These are phyloP conservation scores for Vitis cinerea DNA, from an alignment of 164 flowering plant genomes.

Conservation along the genomic window DNA sequence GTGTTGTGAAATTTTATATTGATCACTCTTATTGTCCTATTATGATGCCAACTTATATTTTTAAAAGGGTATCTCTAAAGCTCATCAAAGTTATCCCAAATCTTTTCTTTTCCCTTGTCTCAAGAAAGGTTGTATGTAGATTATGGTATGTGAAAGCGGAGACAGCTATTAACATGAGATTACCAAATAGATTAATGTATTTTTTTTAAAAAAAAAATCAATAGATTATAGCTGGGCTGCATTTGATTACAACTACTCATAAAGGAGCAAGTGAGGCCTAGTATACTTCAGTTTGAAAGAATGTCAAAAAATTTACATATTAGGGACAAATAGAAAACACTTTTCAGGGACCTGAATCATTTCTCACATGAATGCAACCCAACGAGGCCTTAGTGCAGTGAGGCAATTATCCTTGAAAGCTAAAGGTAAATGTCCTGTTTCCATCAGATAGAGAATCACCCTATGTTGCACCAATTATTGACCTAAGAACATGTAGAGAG, in stretches of 20 bases:
- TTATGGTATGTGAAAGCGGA: constrained; percentile 17
- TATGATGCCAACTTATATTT: constrained; percentile 10
- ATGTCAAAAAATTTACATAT: too few relatives aligned
- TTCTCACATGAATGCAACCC: not conserved
- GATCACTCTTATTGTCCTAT: not conserved
- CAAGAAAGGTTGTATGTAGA: constrained; percentile 19
- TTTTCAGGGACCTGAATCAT: not conserved
- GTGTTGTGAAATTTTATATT: constrained; percentile 1
- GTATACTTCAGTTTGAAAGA: too few relatives aligned
- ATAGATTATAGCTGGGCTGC: not conserved
- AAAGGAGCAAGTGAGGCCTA: not conserved
- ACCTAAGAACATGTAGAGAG: not conserved
- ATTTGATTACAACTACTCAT: not conserved
- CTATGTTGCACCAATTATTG: constrained; percentile 9
- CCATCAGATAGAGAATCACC: not conserved
- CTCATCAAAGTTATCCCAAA: not conserved
- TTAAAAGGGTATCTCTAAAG: constrained; percentile 1
- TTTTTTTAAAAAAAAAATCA: not conserved
- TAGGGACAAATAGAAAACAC: not conserved
- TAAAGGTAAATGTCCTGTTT: not conserved
- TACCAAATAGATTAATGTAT: not conserved
- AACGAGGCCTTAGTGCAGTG: not conserved
- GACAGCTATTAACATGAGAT: constrained; percentile 7
- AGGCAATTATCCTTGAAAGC: not conserved
- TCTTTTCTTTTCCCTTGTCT: constrained; percentile 13